A percentile compares a stretch with the other conserved stretches of the same genome.
Conservation (phyloP, 768 basidiomycete species). For the Collybia mongolica region DNA sequence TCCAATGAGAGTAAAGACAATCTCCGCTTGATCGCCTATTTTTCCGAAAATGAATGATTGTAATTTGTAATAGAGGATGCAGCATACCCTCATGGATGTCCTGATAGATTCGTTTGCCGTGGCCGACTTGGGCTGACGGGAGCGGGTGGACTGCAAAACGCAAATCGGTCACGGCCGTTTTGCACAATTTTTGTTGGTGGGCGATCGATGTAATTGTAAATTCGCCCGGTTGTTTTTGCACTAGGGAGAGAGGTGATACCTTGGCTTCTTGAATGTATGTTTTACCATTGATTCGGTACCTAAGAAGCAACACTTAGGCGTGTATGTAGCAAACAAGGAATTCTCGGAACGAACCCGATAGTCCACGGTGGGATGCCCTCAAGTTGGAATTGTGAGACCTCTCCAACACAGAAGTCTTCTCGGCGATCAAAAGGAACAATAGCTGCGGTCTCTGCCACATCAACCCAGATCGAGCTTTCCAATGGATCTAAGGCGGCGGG, state of each 20-base stretch:
- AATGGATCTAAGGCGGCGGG: slow-evolving; percentile 66
- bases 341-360: slow-evolving; percentile 55
- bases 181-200: slow-evolving; percentile 91
- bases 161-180: slow-evolving; percentile 76
- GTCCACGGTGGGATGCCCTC: slow-evolving; percentile 95
- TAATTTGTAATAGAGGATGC: background rate
- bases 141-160: slow-evolving; percentile 74
- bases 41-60: background rate
- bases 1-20: slow-evolving; percentile 85
- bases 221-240: slow-evolving; percentile 78
- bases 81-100: slow-evolving; percentile 84
- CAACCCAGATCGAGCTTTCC: slow-evolving; percentile 70
- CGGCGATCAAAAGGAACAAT: slow-evolving; percentile 82
- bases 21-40: slow-evolving; percentile 89
- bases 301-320: slow-evolving; percentile 26
- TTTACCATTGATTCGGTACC: slow-evolving; percentile 82
- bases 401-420: slow-evolving; percentile 87
- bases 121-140: slow-evolving; percentile 86
- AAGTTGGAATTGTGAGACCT: slow-evolving; percentile 86
- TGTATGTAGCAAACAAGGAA: background rate
- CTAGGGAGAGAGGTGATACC: slow-evolving; percentile 80
- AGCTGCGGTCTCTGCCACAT: slow-evolving; percentile 95
- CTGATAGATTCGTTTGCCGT: slow-evolving; percentile 78
- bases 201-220: slow-evolving; percentile 88
- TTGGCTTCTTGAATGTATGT: slow-evolving; percentile 70